phyloP scores from a whole-genome alignment of 345 rosid genomes.

The Eucalyptus albens region DNA sequence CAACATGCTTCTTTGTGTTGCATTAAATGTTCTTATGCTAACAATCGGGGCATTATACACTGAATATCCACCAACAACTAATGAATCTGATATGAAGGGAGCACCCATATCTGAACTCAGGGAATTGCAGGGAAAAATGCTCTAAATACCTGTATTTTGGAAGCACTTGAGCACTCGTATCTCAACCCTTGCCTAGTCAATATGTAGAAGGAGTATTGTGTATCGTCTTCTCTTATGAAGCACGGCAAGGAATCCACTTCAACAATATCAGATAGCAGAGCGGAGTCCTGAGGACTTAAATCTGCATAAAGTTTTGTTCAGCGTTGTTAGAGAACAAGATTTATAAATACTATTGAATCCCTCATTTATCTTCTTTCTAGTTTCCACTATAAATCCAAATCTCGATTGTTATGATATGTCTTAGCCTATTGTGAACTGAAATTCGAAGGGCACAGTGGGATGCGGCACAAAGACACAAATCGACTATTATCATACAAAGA shows the following conservation, averaged over 20 bases:
- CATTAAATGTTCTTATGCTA: neutral
- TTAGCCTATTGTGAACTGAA: neutral
- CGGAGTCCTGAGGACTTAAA: constrained; percentile 90
- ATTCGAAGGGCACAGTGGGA: neutral
- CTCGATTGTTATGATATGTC: neutral
- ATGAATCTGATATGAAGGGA: neutral
- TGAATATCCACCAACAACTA: neutral
- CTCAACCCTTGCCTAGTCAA: constrained; percentile 73
- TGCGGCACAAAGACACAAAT: neutral
- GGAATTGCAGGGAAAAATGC: neutral
- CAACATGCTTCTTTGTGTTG: neutral
- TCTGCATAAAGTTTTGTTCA: constrained; percentile 31
- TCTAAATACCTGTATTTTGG: constrained; percentile 50
- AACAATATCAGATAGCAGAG: constrained; percentile 67
- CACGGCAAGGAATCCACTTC: constrained; percentile 65
- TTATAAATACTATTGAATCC: neutral
- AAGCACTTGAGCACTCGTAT: constrained; percentile 67
- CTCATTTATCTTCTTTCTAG: neutral
- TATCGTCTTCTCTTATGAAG: constrained; percentile 55
- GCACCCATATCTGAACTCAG: neutral
- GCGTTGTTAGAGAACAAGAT: neutral
- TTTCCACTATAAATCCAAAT: neutral
- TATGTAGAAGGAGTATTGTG: constrained; percentile 46
- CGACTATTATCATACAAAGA: neutral
- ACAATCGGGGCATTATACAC: neutral